phyloP scores from a whole-genome alignment of 129 eudicot species.

The Ambrosia artemisiifolia region DNA sequence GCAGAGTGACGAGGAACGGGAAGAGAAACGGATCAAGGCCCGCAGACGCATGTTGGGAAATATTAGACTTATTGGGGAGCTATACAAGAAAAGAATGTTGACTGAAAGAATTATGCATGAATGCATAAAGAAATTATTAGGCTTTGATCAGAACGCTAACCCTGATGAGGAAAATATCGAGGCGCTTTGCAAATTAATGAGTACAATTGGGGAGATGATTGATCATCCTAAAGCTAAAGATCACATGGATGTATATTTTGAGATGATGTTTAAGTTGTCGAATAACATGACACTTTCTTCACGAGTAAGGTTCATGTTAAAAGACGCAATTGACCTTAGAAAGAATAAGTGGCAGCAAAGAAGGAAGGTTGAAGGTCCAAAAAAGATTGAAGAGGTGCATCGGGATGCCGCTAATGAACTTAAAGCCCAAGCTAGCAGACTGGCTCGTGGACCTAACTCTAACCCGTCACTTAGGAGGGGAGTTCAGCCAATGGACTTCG shows the following conservation, averaged over 20 bases:
- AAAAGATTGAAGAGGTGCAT: constrained; percentile 76
- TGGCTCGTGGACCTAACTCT: constrained; percentile 68
- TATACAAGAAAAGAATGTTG: constrained; percentile 88
- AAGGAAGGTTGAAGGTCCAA: constrained; percentile 89
- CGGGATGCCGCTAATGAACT: constrained; percentile 52
- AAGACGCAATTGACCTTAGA: constrained; percentile 71
- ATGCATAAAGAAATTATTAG: constrained; percentile 71
- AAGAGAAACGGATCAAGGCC: constrained; percentile 68
- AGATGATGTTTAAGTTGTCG: constrained; percentile 58
- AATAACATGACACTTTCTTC: constrained; percentile 77
- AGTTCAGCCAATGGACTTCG: constrained; percentile 61
- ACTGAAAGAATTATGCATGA: constrained; percentile 93
- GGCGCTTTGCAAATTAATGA: constrained; percentile 43
- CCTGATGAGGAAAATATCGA: constrained; percentile 53
- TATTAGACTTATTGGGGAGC: constrained; percentile 86
- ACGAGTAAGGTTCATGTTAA: constrained; percentile 79
- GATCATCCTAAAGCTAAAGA: constrained; percentile 85
- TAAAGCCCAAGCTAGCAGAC: constrained; percentile 60
- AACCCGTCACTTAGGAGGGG: constrained; percentile 62
- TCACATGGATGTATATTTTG: constrained; percentile 70
- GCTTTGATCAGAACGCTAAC: constrained; percentile 39
- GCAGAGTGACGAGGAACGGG: constrained; percentile 65
- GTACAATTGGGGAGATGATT: constrained; percentile 90
- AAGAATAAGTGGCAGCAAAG: constrained; percentile 91
- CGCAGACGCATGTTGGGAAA: constrained; percentile 90